phyloP scores from a whole-genome alignment of 768 basidiomycete genomes.

The Lactarius psammicola region DNA sequence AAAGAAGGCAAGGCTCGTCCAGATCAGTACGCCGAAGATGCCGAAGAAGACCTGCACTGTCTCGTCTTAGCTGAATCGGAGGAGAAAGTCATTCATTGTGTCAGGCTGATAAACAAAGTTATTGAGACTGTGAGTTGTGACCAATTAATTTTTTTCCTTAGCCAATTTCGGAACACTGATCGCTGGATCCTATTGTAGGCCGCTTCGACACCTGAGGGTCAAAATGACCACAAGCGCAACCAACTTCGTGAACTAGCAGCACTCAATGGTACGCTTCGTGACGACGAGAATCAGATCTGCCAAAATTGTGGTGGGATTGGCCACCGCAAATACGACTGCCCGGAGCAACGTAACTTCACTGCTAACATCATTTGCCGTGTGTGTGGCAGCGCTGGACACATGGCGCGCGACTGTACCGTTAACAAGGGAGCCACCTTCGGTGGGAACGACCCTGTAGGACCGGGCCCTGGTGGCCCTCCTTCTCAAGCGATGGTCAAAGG shows the following conservation, averaged over 20 bases:
- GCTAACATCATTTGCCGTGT: constrained; percentile 99
- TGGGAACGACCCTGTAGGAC: constrained; percentile 34
- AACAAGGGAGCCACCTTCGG: constrained; percentile 57
- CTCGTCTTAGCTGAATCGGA: constrained; percentile 90
- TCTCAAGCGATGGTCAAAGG: constrained; percentile 57
- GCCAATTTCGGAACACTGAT: constrained; percentile 10
- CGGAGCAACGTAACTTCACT: constrained; percentile 96
- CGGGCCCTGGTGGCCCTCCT: constrained; percentile 53
- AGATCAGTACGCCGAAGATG: constrained; percentile 93
- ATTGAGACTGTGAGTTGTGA: constrained; percentile 86
- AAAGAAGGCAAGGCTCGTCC: constrained; percentile 98
- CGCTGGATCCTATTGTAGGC: constrained; percentile 53
- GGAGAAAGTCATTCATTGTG: constrained; percentile 88
- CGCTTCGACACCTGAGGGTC: constrained; percentile 97
- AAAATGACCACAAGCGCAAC: constrained; percentile 99
- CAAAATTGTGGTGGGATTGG: constrained; percentile 94
- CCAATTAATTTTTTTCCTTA: not conserved
- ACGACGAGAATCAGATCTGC: constrained; percentile 99
- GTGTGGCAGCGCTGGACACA: constrained; percentile 97
- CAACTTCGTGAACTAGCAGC: constrained; percentile 97
- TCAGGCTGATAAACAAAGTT: constrained; percentile 93
- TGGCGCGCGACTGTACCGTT: constrained; percentile 97
- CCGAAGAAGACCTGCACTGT: constrained; percentile 98
- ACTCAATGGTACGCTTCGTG: constrained; percentile 96
- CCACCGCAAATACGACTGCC: constrained; percentile 98